Percentiles rank a stretch among this genome's conserved stretches.
phyloP scores from a whole-genome alignment of 495 filamentous ascomycete genomes.

The Lasiosphaeria miniovina region DNA sequence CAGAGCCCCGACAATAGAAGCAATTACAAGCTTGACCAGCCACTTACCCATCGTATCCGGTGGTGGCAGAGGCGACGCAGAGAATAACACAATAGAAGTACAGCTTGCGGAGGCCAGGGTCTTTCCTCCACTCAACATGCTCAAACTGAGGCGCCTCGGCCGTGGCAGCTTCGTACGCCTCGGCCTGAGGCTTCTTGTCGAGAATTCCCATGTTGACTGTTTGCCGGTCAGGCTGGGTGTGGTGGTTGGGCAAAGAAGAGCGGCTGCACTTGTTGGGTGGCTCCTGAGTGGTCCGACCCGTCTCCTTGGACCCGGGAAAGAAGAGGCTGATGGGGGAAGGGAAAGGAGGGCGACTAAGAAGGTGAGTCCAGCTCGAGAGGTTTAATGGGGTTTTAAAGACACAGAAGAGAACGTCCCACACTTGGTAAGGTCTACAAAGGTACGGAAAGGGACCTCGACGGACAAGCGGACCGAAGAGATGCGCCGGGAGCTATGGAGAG shows the following conservation, averaged over 20 bases:
- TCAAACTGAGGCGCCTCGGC: conserved; percentile 58
- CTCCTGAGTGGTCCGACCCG: conserved; percentile 7
- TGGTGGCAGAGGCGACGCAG: conserved; percentile 60
- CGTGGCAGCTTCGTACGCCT: conserved; percentile 34
- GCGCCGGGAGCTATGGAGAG: conserved; percentile 11
- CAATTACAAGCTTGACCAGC: no score
- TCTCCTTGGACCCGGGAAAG: conserved; percentile 21
- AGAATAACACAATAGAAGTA: conserved; percentile 57
- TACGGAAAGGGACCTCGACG: conserved; percentile 17
- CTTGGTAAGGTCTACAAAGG: background rate
- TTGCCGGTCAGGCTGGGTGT: conserved; percentile 10
- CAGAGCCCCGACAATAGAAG: background rate
- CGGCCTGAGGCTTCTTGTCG: conserved; percentile 34
- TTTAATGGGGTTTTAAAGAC: conserved; percentile 19
- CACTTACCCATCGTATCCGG: conserved; percentile 62
- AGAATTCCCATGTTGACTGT: conserved; percentile 32
- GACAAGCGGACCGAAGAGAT: conserved; percentile 28
- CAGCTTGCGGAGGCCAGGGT: conserved; percentile 59
- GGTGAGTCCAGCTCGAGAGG: conserved; percentile 18
- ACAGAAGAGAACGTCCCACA: conserved; percentile 7
- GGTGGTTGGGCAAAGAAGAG: conserved; percentile 14
- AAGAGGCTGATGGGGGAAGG: conserved; percentile 17
- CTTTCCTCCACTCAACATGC: conserved; percentile 56
- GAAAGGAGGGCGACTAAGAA: conserved; percentile 11
- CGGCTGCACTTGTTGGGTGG: no score